phyloP scores from a whole-genome alignment of 2,329 filamentous ascomycete genomes.

The Alternaria ventricosa region DNA sequence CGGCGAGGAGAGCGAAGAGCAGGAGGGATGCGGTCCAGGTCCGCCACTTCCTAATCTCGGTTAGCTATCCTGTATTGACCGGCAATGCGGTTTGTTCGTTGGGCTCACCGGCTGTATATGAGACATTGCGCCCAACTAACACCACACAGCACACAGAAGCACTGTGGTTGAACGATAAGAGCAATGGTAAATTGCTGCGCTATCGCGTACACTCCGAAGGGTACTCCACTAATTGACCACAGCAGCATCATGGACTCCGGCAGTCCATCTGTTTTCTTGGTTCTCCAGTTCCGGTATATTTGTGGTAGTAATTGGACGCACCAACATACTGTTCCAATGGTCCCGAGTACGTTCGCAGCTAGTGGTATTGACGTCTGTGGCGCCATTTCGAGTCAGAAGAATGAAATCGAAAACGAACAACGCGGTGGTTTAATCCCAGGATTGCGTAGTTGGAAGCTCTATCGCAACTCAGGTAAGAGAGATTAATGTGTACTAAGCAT shows the following conservation, averaged over 20 bases:
- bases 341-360: conserved; percentile 65
- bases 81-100: background rate
- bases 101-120: conserved; percentile 53
- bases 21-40: conserved; percentile 38
- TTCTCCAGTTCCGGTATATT: conserved; percentile 70
- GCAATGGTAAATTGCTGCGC: conserved; percentile 55
- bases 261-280: conserved; percentile 69
- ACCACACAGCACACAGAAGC: conserved; percentile 55
- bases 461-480: background rate
- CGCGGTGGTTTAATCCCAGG: background rate
- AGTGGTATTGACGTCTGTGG: conserved; percentile 49
- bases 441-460: background rate
- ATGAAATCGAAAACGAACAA: background rate
- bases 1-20: conserved; percentile 26
- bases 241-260: conserved; percentile 74
- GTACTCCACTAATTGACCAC: conserved; percentile 70
- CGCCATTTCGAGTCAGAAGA: conserved; percentile 19
- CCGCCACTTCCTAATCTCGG: conserved; percentile 45
- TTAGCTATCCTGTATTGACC: background rate
- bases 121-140: conserved; percentile 58
- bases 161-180: conserved; percentile 55
- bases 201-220: conserved; percentile 66
- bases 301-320: conserved; percentile 51
- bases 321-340: conserved; percentile 61
- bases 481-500: background rate